phyloP scores from a whole-genome alignment of 768 basidiomycete genomes.

The Piloderma croceum region DNA sequence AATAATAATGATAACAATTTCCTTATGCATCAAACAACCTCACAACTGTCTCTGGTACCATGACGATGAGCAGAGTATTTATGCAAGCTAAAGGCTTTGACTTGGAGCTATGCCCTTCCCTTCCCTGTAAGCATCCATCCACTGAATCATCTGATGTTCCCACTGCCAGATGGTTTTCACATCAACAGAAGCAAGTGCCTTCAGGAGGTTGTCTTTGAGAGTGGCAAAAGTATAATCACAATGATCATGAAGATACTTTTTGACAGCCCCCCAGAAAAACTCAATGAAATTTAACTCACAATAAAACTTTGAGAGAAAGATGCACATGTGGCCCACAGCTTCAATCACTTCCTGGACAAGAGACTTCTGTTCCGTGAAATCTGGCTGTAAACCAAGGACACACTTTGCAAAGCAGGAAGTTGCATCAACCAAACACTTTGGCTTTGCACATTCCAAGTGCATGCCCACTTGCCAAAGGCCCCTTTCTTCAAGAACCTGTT shows the following conservation, averaged over 20 bases:
- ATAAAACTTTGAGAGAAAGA: constrained; percentile 17
- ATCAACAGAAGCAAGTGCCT: constrained; percentile 13
- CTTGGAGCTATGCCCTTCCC: constrained; percentile 13
- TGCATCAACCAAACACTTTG: neutral
- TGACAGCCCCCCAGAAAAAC: constrained; percentile 11
- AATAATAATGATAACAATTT: neutral
- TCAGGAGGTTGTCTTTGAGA: constrained; percentile 8
- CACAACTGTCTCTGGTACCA: constrained; percentile 12
- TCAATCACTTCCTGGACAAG: constrained; percentile 14
- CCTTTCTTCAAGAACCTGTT: constrained; percentile 23
- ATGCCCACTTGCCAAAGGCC: constrained; percentile 18
- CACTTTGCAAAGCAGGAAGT: constrained; percentile 25
- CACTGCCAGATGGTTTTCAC: constrained; percentile 13
- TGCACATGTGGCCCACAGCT: constrained; percentile 7
- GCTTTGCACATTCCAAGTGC: constrained; percentile 11
- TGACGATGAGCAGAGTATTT: constrained; percentile 18
- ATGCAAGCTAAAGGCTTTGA: constrained; percentile 15
- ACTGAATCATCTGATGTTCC: constrained; percentile 16
- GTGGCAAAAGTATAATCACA: constrained; percentile 7
- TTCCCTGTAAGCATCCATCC: constrained; percentile 13
- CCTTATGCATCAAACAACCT: constrained; percentile 7
- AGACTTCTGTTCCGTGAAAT: constrained; percentile 17
- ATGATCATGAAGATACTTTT: constrained; percentile 4
- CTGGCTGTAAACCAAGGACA: constrained; percentile 18
- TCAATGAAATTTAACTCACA: constrained; percentile 29